Conservation (phyloP, 116 monocot genomes). For the Iris pallida region DNA sequence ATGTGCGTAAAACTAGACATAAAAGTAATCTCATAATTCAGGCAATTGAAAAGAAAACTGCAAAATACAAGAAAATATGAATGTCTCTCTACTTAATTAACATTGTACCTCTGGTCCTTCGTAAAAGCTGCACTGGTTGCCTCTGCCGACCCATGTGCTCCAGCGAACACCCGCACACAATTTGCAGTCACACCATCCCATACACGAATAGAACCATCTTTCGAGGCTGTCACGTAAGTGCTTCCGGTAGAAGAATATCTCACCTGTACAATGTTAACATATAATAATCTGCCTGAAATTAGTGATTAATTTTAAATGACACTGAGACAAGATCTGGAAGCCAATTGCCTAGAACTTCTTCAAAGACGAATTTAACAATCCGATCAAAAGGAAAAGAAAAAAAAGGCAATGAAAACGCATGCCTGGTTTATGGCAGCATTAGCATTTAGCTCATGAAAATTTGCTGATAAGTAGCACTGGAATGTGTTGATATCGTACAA, state of each 20-base stretch:
- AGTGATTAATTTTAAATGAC: background rate
- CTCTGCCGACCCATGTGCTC: slow-evolving; percentile 69
- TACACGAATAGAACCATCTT: slow-evolving; percentile 74
- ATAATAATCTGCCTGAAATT: background rate
- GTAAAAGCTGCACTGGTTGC: slow-evolving; percentile 83
- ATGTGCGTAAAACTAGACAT: too few relatives aligned
- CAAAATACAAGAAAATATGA: background rate
- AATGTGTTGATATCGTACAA: slow-evolving; percentile 94
- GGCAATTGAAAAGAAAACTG: background rate
- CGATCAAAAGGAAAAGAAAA: background rate
- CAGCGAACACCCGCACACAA: slow-evolving; percentile 60
- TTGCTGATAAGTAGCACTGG: slow-evolving; percentile 78
- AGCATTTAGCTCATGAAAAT: slow-evolving; percentile 43
- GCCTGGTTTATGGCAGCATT: slow-evolving; percentile 91
- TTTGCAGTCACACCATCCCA: slow-evolving; percentile 82
- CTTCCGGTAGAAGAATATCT: slow-evolving; percentile 69
- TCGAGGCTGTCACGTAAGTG: slow-evolving; percentile 87
- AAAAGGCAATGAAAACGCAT: slow-evolving; percentile 14
- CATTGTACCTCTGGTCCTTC: slow-evolving; percentile 69
- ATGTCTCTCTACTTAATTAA: background rate
- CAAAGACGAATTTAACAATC: background rate
- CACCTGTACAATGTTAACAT: slow-evolving; percentile 35
- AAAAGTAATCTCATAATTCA: too few relatives aligned
- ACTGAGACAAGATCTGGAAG: background rate
- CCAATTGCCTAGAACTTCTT: background rate